Evolutionary conservation across 1,139 yeast genomes (phyloP).

Genomic region (Ashbya aceris): DNA sequence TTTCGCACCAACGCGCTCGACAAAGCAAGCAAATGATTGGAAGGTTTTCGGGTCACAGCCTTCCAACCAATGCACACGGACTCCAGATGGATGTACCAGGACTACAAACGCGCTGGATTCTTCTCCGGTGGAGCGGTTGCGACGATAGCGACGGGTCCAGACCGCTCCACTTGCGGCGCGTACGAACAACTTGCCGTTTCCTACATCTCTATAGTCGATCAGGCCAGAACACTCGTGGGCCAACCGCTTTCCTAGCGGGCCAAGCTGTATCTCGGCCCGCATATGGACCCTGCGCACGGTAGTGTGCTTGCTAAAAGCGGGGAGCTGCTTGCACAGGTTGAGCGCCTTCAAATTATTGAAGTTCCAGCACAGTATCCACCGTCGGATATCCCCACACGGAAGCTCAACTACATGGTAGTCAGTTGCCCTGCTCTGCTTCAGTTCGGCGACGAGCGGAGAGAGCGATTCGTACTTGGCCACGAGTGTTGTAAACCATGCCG

Average conservation of each 20-base stretch:
- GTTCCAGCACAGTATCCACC: slow-evolving; percentile 35
- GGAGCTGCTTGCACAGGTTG: background rate
- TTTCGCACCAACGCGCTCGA: no score
- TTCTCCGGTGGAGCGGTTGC: background rate
- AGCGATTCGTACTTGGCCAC: slow-evolving; percentile 23
- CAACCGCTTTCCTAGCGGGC: no score
- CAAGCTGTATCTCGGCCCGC: no score
- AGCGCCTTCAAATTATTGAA: slow-evolving; percentile 7
- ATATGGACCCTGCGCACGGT: background rate
- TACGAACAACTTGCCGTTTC: background rate
- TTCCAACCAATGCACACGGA: slow-evolving; percentile 5
- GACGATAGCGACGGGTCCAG: slow-evolving; percentile 7
- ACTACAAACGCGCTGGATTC: background rate
- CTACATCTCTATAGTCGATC: background rate
- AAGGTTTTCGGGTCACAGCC: slow-evolving; percentile 20
- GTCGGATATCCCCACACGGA: slow-evolving; percentile 19
- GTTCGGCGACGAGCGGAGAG: slow-evolving; percentile 6
- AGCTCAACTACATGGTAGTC: slow-evolving; percentile 21
- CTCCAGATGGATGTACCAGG: no score
- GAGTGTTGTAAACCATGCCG: slow-evolving; percentile 25
- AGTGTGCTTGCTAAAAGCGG: background rate
- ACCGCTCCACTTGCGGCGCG: slow-evolving; percentile 2
- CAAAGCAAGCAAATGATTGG: slow-evolving; percentile 24
- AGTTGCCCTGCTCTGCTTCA: slow-evolving; percentile 9
- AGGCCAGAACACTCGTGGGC: no score